phyloP scores from a whole-genome alignment of 2,329 filamentous ascomycete genomes.

The Clarireedia monteithiana region DNA sequence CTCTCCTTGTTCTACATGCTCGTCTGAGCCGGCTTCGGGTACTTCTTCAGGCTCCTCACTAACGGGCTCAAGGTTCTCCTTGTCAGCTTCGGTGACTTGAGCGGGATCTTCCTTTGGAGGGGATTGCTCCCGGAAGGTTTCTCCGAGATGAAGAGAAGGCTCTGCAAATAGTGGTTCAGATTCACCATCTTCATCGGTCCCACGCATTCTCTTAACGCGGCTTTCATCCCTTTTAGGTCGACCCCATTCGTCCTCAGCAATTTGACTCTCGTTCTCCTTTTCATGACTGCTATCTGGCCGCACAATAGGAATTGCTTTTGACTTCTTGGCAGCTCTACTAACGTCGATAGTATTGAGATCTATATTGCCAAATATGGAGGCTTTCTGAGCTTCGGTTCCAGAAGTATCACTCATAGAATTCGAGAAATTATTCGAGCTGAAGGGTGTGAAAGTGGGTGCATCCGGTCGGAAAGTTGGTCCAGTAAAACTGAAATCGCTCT shows the following conservation, averaged over 20 bases:
- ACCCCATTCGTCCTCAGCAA: conserved; percentile 50
- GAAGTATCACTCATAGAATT: conserved; percentile 40
- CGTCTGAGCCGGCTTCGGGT: conserved; percentile 22
- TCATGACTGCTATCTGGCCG: conserved; percentile 49
- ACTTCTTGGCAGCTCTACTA: conserved; percentile 59
- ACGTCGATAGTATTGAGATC: conserved; percentile 54
- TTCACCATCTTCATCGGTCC: conserved; percentile 57
- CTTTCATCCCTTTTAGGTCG: conserved; percentile 55
- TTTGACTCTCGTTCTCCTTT: conserved; percentile 31
- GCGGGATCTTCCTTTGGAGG: conserved; percentile 22
- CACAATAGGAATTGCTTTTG: conserved; percentile 78
- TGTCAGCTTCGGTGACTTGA: conserved; percentile 16
- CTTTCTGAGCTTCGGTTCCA: conserved; percentile 33
- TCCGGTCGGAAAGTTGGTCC: conserved; percentile 66
- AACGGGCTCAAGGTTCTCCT: conserved; percentile 26
- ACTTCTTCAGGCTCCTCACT: conserved; percentile 11
- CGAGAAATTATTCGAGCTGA: conserved; percentile 34
- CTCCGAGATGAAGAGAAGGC: conserved; percentile 34
- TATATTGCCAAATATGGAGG: conserved; percentile 64
- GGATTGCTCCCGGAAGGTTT: conserved; percentile 27
- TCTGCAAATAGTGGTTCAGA: conserved; percentile 69
- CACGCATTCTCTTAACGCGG: conserved; percentile 68
- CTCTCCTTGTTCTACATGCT: conserved; percentile 37
- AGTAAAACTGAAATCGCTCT: conserved; percentile 61
- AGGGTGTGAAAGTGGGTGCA: conserved; percentile 68